Evolutionary conservation across 2,329 filamentous ascomycete genomes (phyloP), one percentile per base, ranked within the genome.

Genomic region (Emmonsiellopsis sp.): DNA sequence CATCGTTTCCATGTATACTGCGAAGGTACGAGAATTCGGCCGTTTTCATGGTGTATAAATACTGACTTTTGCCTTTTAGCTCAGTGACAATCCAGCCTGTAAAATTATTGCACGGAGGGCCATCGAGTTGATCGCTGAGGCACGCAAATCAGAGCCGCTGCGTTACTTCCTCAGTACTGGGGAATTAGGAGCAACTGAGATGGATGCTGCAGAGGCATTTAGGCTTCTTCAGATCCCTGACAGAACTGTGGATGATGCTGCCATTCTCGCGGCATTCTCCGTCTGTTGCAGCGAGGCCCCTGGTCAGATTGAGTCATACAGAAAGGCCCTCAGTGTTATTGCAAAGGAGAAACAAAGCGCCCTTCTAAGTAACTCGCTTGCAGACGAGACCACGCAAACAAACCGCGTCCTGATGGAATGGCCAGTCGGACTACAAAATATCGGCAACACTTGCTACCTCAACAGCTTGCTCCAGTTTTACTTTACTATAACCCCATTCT

Each of bases 391-490:
- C 13, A 56, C 56, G 3, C 64, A 68, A 40, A 56, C 65, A 16
- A 63, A 66, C 58, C 63, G 65, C 47, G 63, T 70, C 38, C 65
- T 62, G 55, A 68, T 71, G 46, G 75, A 80, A 32, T 83, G 88
- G 68, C 93, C 93, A 0, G 87, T 95, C 20, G 93, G 93, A 0
- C 78, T 97, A 5, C 81, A 84, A 58, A 98, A 97, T 62, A 95
- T 97, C 54, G 91, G 93, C 55, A 98, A 98, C 64, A 98, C 94
- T 0, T 98, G 93, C 68, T 98, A 98, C 64, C 78, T 98, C 52
- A 98, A 98, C 74, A 97, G 92, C 70, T 80, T 98, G 48, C 77
- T 98, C 8, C 93, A 98, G 53, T 97, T 95, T 66, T 86, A 96
- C 60, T 96, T 95, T 67, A 94, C 91, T 0, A 82, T 97, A 53